These are phyloP conservation scores for Aspergillus nomiae DNA, from an alignment of 2,329 filamentous ascomycete species.

Conservation along the genomic window DNA sequence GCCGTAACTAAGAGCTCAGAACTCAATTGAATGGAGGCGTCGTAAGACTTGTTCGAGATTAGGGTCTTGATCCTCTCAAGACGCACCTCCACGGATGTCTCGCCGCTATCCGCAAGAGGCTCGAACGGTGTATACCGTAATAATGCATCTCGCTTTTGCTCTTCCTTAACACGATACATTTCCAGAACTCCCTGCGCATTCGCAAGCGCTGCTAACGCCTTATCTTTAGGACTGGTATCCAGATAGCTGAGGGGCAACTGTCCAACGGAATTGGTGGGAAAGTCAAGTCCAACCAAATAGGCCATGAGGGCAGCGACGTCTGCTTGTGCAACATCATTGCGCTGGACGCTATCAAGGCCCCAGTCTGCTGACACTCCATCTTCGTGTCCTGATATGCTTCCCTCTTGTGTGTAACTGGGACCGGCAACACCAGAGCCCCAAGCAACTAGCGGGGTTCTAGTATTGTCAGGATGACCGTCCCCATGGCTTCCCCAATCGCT, in stretches of 20 bases:
- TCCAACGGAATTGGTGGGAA: slow-evolving; percentile 94
- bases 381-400: slow-evolving; percentile 77
- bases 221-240: slow-evolving; percentile 69
- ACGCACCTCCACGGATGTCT: slow-evolving; percentile 64
- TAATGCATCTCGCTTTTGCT: slow-evolving; percentile 73
- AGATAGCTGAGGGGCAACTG: slow-evolving; percentile 85
- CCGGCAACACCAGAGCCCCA: slow-evolving; percentile 91
- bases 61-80: slow-evolving; percentile 67
- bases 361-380: slow-evolving; percentile 86
- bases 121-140: slow-evolving; percentile 77
- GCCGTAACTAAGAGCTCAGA: slow-evolving; percentile 74
- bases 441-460: slow-evolving; percentile 84
- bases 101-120: slow-evolving; percentile 64
- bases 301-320: slow-evolving; percentile 96
- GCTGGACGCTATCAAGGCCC: slow-evolving; percentile 75
- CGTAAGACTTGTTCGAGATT: slow-evolving; percentile 66
- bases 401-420: slow-evolving; percentile 61
- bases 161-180: slow-evolving; percentile 95
- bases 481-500: slow-evolving; percentile 99
- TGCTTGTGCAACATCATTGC: slow-evolving; percentile 91
- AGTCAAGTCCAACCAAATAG: slow-evolving; percentile 82
- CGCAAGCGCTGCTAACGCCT: slow-evolving; percentile 79
- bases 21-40: slow-evolving; percentile 78
- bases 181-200: slow-evolving; percentile 88
- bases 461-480: slow-evolving; percentile 96